Percentiles rank a stretch among this genome's conserved stretches.
Evolutionary conservation across 306 rosid genomes (phyloP).

Genomic region (Dicorynia guianensis): DNA sequence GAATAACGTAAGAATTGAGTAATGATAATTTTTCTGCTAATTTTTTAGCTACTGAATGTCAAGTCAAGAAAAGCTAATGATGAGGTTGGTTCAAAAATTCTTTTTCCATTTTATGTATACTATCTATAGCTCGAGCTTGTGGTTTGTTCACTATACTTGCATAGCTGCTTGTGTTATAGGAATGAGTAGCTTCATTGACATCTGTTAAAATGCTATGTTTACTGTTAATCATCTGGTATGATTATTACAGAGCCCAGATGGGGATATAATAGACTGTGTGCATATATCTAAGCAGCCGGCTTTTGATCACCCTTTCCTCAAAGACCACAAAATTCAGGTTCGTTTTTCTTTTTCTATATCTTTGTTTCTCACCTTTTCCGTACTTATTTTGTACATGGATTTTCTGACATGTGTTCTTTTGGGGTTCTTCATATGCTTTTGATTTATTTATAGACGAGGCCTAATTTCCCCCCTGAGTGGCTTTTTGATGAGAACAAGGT

Average conservation of each 20-base stretch:
- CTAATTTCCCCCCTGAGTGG: constrained; percentile 87
- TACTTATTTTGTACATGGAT: neutral
- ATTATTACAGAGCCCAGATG: constrained; percentile 91
- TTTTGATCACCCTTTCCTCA: constrained; percentile 94
- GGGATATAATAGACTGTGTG: constrained; percentile 90
- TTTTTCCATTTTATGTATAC: neutral
- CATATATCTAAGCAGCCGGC: constrained; percentile 90
- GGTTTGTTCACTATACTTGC: neutral
- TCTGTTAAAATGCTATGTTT: neutral
- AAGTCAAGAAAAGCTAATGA: neutral
- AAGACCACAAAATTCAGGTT: constrained; percentile 96
- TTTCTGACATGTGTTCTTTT: neutral
- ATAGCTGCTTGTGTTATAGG: too few relatives aligned
- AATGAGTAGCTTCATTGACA: neutral
- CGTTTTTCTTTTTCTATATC: constrained; percentile 39
- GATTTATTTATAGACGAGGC: constrained; percentile 66
- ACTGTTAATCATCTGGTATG: constrained; percentile 32
- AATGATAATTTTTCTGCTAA: constrained; percentile 32
- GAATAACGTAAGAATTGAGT: constrained; percentile 24
- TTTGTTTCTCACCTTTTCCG: neutral
- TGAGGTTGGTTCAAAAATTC: neutral
- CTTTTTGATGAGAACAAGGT: constrained; percentile 77
- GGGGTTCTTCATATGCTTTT: constrained; percentile 18
- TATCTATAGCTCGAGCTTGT: neutral
- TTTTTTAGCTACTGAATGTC: constrained; percentile 16